phyloP scores from a whole-genome alignment of 2,329 filamentous ascomycete species.

The Fusarium falciforme region DNA sequence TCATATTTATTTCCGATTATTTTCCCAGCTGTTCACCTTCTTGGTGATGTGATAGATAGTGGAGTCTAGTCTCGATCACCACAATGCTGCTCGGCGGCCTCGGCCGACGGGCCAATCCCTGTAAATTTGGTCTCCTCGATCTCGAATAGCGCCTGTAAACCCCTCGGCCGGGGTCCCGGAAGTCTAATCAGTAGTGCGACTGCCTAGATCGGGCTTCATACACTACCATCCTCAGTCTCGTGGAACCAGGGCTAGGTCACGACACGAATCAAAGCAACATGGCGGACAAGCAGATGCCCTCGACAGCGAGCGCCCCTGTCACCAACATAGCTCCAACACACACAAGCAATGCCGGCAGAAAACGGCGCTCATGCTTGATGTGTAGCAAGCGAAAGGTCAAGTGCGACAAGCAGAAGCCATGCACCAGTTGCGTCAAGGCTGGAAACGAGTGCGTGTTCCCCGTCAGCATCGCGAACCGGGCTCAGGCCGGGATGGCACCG shows the following conservation, averaged over 20 bases:
- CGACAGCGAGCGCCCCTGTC: background rate
- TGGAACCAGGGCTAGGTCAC: background rate
- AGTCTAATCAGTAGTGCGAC: background rate
- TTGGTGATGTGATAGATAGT: background rate
- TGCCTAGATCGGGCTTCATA: background rate
- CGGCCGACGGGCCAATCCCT: background rate
- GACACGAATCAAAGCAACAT: background rate
- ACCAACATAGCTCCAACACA: background rate
- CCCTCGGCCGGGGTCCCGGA: background rate
- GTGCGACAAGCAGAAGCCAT: conserved; percentile 16
- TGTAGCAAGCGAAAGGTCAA: conserved; percentile 18
- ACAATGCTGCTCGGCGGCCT: background rate
- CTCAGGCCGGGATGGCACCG: background rate
- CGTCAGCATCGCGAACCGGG: background rate
- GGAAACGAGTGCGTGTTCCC: conserved; percentile 19
- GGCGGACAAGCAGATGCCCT: background rate
- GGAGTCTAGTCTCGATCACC: background rate
- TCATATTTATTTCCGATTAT: background rate
- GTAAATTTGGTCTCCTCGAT: background rate
- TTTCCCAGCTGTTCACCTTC: background rate
- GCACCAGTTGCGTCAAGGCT: conserved; percentile 11
- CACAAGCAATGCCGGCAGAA: conserved; percentile 6
- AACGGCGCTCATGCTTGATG: conserved; percentile 4
- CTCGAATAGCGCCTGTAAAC: background rate
- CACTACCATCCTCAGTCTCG: background rate